Evolutionary conservation across 2,329 filamentous ascomycete genomes (phyloP).

Genomic region (Fusarium metavorans): DNA sequence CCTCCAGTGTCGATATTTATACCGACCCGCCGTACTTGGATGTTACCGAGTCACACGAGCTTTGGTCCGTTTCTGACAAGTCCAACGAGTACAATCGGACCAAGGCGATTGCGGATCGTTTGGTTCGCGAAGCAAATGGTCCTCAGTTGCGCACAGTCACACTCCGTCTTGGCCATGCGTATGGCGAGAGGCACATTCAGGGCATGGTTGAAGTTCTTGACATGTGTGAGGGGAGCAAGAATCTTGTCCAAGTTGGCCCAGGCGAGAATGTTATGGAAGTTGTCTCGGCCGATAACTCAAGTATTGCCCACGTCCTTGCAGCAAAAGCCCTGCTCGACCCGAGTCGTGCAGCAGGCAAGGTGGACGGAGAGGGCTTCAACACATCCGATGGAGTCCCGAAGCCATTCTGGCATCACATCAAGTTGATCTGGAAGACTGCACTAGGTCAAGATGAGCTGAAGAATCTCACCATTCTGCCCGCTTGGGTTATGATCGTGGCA

Average conservation of each 20-base stretch:
- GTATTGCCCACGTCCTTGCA: conserved; percentile 42
- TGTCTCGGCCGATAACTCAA: conserved; percentile 44
- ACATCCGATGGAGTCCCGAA: conserved; percentile 49
- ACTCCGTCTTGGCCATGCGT: conserved; percentile 47
- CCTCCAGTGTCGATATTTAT: conserved; percentile 47
- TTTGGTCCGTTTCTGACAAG: conserved; percentile 38
- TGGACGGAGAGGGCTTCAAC: conserved; percentile 52
- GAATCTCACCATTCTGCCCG: conserved; percentile 35
- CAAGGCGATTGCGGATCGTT: conserved; percentile 48
- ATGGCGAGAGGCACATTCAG: conserved; percentile 49
- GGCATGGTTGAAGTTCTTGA: conserved; percentile 43
- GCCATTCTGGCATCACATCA: conserved; percentile 48
- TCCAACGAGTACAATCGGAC: conserved; percentile 46
- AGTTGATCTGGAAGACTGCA: conserved; percentile 40
- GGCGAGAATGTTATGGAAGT: conserved; percentile 45
- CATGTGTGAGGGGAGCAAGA: conserved; percentile 53
- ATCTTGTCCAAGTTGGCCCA: conserved; percentile 44
- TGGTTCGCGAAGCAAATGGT: conserved; percentile 47
- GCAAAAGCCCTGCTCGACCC: conserved; percentile 44
- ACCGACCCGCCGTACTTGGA: conserved; percentile 39
- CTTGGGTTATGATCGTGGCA: conserved; percentile 39
- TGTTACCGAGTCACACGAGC: conserved; percentile 39
- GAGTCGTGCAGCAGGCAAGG: conserved; percentile 12
- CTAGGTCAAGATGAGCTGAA: conserved; percentile 18
- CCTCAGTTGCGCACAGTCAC: conserved; percentile 39